A percentile compares a stretch with the other conserved stretches of the same genome.
These are phyloP conservation scores for Aspergillus hiratsukae DNA, from an alignment of 2,329 filamentous ascomycete genomes.

Conservation along the genomic window DNA sequence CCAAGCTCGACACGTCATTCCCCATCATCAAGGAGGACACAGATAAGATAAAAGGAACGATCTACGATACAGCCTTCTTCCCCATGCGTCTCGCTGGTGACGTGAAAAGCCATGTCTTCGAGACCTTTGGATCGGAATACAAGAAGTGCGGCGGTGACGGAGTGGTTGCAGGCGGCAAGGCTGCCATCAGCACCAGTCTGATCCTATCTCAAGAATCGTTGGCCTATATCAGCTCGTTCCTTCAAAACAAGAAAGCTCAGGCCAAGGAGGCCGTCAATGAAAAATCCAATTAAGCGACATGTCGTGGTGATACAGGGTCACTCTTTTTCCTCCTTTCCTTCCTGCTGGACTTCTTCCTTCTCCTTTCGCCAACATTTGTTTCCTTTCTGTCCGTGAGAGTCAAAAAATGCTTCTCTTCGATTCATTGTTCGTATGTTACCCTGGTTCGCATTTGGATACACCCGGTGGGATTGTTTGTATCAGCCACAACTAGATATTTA, in stretches of 20 bases:
- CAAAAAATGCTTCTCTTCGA: background rate
- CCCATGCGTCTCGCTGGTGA: constrained; percentile 61
- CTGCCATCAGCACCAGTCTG: constrained; percentile 62
- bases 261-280: constrained; percentile 54
- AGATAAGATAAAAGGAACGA: constrained; percentile 61
- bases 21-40: constrained; percentile 73
- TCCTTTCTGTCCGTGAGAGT: background rate
- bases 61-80: constrained; percentile 58
- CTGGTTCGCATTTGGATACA: background rate
- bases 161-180: constrained; percentile 65
- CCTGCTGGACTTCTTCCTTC: constrained; percentile 11
- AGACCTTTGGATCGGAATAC: constrained; percentile 43
- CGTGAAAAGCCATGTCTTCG: constrained; percentile 45
- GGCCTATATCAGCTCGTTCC: constrained; percentile 55
- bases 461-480: background rate
- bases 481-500: background rate
- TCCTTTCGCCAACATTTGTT: constrained; percentile 5
- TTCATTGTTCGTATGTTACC: background rate
- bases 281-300: constrained; percentile 25
- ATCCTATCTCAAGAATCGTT: constrained; percentile 64
- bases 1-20: constrained; percentile 64
- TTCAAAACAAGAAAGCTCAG: constrained; percentile 61
- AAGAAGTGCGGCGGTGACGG: constrained; percentile 52
- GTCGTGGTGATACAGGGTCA: background rate
- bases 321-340: background rate